These are phyloP conservation scores for Wallacemonas collosoma DNA, from an alignment of 208 protist species.

Conservation along the genomic window DNA sequence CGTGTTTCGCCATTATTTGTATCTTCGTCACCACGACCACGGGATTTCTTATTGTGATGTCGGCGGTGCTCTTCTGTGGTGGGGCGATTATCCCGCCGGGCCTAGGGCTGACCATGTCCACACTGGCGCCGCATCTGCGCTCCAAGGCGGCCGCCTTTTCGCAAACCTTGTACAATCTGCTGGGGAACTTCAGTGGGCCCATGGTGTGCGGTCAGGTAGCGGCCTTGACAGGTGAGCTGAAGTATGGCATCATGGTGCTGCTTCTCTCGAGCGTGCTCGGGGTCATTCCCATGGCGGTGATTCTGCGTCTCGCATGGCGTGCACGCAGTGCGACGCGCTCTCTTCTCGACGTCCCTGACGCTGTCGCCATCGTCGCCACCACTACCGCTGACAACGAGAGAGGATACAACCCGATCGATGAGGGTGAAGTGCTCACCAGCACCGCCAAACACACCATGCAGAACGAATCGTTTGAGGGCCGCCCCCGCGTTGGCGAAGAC, in stretches of 20 bases:
- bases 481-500: neutral
- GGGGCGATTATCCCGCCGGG: conserved; percentile 79
- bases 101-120: conserved; percentile 79
- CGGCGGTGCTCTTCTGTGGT: conserved; percentile 87
- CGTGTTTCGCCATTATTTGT: conserved; percentile 67
- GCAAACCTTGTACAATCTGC: conserved; percentile 85
- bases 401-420: neutral
- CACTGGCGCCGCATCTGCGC: conserved; percentile 59
- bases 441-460: neutral
- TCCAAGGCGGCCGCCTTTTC: conserved; percentile 73
- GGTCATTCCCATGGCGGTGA: conserved; percentile 58
- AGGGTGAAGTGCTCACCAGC: neutral
- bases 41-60: conserved; percentile 81
- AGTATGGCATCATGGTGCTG: conserved; percentile 77
- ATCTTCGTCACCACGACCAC: conserved; percentile 71
- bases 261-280: conserved; percentile 65
- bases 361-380: conserved; percentile 11
- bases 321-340: neutral
- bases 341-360: conserved; percentile 2
- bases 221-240: conserved; percentile 55
- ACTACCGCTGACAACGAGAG: neutral
- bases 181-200: conserved; percentile 90
- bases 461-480: neutral
- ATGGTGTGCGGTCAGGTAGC: conserved; percentile 86
- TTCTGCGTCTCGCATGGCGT: conserved; percentile 40